A percentile compares a stretch with the other conserved stretches of the same genome.
These are phyloP conservation scores for Alternaria brassicicola DNA, from an alignment of 2,329 filamentous ascomycete genomes.

Conservation along the genomic window DNA sequence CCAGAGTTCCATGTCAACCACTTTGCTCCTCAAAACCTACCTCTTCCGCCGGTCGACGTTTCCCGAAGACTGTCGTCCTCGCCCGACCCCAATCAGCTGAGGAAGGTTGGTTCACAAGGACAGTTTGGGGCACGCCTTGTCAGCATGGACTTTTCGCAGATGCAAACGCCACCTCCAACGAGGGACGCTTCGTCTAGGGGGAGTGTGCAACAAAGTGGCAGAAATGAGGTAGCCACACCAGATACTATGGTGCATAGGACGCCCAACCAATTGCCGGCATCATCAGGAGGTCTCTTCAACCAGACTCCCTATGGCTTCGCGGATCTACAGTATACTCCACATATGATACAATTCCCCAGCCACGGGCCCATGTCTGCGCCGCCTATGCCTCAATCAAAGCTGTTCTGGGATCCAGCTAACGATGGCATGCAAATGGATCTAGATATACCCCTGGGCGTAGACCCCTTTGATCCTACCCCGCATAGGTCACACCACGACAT, in stretches of 20 bases:
- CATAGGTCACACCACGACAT: constrained; percentile 40
- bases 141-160: constrained; percentile 54
- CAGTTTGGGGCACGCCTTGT: constrained; percentile 31
- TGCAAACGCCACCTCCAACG: constrained; percentile 68
- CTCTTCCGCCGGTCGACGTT: constrained; percentile 65
- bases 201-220: constrained; percentile 42
- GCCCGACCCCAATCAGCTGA: constrained; percentile 51
- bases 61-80: constrained; percentile 65
- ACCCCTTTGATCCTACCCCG: constrained; percentile 46
- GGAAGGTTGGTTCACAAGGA: constrained; percentile 16
- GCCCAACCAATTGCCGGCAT: constrained; percentile 34
- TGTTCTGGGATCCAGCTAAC: constrained; percentile 46
- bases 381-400: constrained; percentile 58
- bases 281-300: constrained; percentile 40
- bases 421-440: constrained; percentile 44
- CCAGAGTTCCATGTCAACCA: constrained; percentile 66
- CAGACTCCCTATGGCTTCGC: constrained; percentile 56
- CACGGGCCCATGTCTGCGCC: constrained; percentile 63
- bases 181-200: constrained; percentile 60
- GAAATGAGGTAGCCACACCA: constrained; percentile 40
- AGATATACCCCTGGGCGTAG: constrained; percentile 38
- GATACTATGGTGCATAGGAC: constrained; percentile 52
- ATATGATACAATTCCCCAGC: constrained; percentile 60
- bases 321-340: constrained; percentile 63
- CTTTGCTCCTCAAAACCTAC: constrained; percentile 61